Evolutionary conservation across 148 eudicot species (phyloP).

Genomic region (Fagopyrum esculentum): DNA sequence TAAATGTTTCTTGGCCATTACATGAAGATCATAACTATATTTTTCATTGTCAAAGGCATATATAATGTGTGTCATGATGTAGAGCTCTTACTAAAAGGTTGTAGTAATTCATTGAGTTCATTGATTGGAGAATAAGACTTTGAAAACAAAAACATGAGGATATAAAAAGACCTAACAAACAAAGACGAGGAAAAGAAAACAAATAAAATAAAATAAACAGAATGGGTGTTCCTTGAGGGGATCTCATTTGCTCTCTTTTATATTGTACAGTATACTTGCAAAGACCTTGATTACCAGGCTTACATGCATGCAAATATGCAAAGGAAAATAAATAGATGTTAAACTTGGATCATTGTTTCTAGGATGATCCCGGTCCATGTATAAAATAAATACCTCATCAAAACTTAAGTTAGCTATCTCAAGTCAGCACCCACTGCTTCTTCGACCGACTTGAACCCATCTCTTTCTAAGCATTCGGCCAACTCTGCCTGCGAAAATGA

Average conservation of each 20-base stretch:
- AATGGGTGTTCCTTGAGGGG: background rate
- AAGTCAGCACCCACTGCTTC: slow-evolving; percentile 96
- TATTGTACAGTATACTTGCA: background rate
- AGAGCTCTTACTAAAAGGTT: too few species aligned
- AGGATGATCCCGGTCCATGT: slow-evolving; percentile 5
- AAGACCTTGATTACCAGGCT: slow-evolving; percentile 7
- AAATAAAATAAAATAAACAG: background rate
- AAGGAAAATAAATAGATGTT: slow-evolving; percentile 5
- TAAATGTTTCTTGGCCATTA: too few species aligned
- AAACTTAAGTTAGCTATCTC: slow-evolving; percentile 21
- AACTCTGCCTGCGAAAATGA: slow-evolving; percentile 58
- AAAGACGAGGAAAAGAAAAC: background rate
- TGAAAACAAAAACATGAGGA: too few species aligned
- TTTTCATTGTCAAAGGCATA: too few species aligned
- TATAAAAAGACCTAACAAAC: background rate
- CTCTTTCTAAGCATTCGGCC: slow-evolving; percentile 84
- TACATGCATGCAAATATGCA: background rate
- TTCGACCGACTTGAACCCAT: slow-evolving; percentile 82
- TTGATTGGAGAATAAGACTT: too few species aligned
- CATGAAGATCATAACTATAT: too few species aligned
- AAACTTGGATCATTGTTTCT: background rate
- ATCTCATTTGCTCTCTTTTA: background rate
- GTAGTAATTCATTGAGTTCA: too few species aligned
- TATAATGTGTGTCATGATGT: too few species aligned
- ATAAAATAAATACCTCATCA: background rate